Conservation (phyloP, 2,329 filamentous ascomycete genomes). For the Coniochaeta prunicola region DNA sequence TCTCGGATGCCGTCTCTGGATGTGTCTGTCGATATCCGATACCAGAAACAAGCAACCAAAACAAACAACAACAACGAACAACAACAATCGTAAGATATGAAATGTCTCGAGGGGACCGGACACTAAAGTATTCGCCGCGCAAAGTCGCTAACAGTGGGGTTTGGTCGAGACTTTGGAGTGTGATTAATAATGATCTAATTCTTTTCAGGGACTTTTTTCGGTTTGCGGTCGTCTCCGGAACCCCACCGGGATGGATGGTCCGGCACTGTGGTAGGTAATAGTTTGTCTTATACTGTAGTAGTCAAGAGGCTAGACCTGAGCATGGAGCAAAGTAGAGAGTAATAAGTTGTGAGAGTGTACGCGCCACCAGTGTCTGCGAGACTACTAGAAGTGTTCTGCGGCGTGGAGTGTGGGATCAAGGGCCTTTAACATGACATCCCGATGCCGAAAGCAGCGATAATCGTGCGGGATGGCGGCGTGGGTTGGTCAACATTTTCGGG, state of each 20-base stretch:
- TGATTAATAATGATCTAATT: slow-evolving; percentile 3
- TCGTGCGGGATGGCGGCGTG: not conserved
- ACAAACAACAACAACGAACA: not conserved
- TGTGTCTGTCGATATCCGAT: not conserved
- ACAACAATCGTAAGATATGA: not conserved
- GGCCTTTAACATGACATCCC: not conserved
- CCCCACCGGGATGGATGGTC: not conserved
- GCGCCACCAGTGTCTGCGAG: not conserved
- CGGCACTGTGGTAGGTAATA: not conserved
- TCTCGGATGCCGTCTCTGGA: not conserved
- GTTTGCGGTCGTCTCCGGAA: not conserved
- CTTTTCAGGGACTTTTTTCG: not conserved
- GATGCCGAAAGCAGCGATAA: not conserved
- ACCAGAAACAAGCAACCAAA: not conserved
- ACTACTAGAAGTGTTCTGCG: not conserved
- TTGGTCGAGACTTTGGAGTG: not conserved
- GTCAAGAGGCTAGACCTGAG: not conserved
- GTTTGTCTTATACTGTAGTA: not conserved
- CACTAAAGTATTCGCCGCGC: not conserved
- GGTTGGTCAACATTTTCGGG: not conserved
- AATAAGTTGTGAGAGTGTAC: not conserved
- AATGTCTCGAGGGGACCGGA: not conserved
- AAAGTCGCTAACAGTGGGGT: not conserved
- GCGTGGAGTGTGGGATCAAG: not conserved
- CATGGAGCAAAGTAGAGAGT: not conserved